Conservation (phyloP, 805 yeast genomes). For the Wickerhamomyces canadensis region DNA sequence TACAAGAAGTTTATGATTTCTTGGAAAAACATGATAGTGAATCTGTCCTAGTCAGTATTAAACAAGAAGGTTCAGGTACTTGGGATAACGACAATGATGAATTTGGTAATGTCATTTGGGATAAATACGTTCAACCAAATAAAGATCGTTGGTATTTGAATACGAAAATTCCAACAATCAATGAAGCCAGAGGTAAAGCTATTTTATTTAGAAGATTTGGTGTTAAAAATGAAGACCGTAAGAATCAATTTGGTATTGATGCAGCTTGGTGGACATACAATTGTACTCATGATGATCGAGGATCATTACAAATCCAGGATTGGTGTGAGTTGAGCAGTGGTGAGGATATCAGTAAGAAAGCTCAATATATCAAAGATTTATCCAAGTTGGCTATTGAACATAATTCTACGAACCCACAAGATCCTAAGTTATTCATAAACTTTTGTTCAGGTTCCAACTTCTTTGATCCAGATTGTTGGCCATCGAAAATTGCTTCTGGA, state of each 20-base stretch:
- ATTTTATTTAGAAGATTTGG: constrained; percentile 68
- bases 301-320: constrained; percentile 62
- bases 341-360: constrained; percentile 51
- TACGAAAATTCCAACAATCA: constrained; percentile 48
- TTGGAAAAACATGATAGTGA: constrained; percentile 49
- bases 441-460: constrained; percentile 72
- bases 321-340: constrained; percentile 56
- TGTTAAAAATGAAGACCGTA: constrained; percentile 40
- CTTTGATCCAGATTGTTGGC: constrained; percentile 72
- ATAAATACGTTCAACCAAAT: constrained; percentile 43
- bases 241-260: constrained; percentile 53
- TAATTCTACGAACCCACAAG: constrained; percentile 36
- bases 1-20: constrained; percentile 56
- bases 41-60: constrained; percentile 59
- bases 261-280: constrained; percentile 66
- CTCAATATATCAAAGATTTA: constrained; percentile 49
- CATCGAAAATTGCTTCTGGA: constrained; percentile 55
- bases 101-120: constrained; percentile 58
- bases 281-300: constrained; percentile 60
- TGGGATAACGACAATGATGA: constrained; percentile 64
- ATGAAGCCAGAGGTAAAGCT: constrained; percentile 62
- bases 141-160: constrained; percentile 57
- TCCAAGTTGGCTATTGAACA: constrained; percentile 47
- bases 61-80: constrained; percentile 65
- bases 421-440: constrained; percentile 59